Conservation (phyloP, 2,329 filamentous ascomycete species). For the Colletotrichum abscissum region DNA sequence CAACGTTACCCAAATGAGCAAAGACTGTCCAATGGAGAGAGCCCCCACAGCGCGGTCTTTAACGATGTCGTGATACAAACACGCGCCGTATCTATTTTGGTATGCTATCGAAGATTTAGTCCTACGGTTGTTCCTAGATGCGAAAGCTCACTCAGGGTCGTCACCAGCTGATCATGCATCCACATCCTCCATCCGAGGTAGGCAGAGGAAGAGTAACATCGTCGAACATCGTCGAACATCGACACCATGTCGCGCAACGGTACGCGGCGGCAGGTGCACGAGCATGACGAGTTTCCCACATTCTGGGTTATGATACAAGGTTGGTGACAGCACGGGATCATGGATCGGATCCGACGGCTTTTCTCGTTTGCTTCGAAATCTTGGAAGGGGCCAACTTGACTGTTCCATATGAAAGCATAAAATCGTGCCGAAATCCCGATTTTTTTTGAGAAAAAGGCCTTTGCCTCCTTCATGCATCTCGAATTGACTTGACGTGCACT, state of each 20-base stretch:
- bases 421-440: not conserved
- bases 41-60: not conserved
- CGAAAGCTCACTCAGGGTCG: not conserved
- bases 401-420: not conserved
- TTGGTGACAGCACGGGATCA: slow-evolving; percentile 12
- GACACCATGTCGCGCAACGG: slow-evolving; percentile 16
- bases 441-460: too few relatives aligned
- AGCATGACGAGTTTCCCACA: not conserved
- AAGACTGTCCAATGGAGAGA: not conserved
- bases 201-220: not conserved
- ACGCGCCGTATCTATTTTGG: slow-evolving; percentile 1
- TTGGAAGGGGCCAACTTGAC: not conserved
- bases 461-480: not conserved
- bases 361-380: slow-evolving; percentile 5
- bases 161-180: not conserved
- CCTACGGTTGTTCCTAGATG: not conserved
- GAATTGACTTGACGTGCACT: not conserved
- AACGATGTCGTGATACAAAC: not conserved
- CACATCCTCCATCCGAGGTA: not conserved
- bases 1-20: not conserved
- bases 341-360: not conserved
- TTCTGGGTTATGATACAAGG: slow-evolving; percentile 22
- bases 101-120: not conserved
- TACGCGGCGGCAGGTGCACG: not conserved
- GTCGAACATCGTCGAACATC: not conserved